Conservation (phyloP, 768 basidiomycete genomes). For the Leucocoprinus sp. region DNA sequence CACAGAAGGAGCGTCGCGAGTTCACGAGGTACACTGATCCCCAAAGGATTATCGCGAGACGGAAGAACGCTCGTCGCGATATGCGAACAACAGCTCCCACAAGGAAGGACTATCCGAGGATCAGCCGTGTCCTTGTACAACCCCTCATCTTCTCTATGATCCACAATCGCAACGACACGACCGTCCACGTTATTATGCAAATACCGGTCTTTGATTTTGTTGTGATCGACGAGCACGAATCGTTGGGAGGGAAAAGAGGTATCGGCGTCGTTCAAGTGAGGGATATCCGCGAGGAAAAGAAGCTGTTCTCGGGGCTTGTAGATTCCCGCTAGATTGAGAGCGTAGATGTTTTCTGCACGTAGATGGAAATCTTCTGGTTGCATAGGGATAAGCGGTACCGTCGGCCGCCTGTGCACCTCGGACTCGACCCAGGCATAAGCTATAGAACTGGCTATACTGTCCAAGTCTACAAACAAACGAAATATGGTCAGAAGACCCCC, state of each 20-base stretch:
- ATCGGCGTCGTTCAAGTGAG: constrained; percentile 19
- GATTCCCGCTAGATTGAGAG: constrained; percentile 54
- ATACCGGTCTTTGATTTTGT: constrained; percentile 48
- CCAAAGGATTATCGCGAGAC: constrained; percentile 18
- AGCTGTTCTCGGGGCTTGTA: constrained; percentile 43
- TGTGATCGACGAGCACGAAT: constrained; percentile 91
- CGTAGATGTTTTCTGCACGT: constrained; percentile 82
- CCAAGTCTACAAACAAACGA: constrained; percentile 64
- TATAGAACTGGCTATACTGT: constrained; percentile 80
- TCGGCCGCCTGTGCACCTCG: constrained; percentile 40
- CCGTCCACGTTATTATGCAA: constrained; percentile 28
- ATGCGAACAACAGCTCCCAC: constrained; percentile 76
- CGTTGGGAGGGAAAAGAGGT: constrained; percentile 40
- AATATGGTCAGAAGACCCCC: background rate
- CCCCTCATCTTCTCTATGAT: constrained; percentile 88
- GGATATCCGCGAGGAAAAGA: constrained; percentile 63
- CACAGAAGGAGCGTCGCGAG: constrained; percentile 74
- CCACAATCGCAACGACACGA: constrained; percentile 71
- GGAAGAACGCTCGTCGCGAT: constrained; percentile 21
- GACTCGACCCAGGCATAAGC: constrained; percentile 74
- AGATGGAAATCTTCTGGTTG: constrained; percentile 60
- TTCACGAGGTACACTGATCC: constrained; percentile 38
- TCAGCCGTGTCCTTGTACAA: constrained; percentile 48
- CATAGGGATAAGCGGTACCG: constrained; percentile 69
- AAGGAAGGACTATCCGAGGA: constrained; percentile 61